Evolutionary conservation across 352 stramenopile genomes (phyloP).

Genomic region (Pythium oligandrum): DNA sequence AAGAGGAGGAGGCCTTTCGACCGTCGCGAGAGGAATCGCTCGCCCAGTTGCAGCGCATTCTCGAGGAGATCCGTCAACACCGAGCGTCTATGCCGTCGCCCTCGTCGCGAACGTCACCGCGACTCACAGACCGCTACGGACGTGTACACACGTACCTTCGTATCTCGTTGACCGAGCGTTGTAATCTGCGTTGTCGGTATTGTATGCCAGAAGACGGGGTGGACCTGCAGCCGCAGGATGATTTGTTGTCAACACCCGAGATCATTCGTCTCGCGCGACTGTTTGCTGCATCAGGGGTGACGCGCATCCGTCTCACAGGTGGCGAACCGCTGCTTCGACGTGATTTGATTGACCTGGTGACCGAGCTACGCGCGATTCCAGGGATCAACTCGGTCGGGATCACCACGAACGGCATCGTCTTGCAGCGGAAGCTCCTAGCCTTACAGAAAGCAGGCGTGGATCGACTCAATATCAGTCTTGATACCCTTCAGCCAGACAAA

Average conservation of each 20-base stretch:
- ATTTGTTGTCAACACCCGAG: constrained; percentile 88
- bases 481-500: constrained; percentile 90
- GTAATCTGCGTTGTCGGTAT: constrained; percentile 96
- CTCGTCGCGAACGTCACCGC: not conserved
- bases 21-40: constrained; percentile 24
- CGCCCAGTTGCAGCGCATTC: constrained; percentile 34
- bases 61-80: constrained; percentile 25
- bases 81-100: not conserved
- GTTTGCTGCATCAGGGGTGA: constrained; percentile 89
- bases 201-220: constrained; percentile 97
- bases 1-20: not conserved
- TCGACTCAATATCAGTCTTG: constrained; percentile 93
- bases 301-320: constrained; percentile 94
- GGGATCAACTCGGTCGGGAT: constrained; percentile 87
- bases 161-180: constrained; percentile 95
- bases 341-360: constrained; percentile 51
- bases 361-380: constrained; percentile 48
- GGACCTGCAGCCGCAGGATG: constrained; percentile 61
- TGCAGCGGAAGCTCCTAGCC: constrained; percentile 77
- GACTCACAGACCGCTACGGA: constrained; percentile 84
- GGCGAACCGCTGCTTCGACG: constrained; percentile 84
- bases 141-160: constrained; percentile 93
- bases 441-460: constrained; percentile 85
- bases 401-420: constrained; percentile 95
- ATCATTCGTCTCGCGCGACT: constrained; percentile 87